These are phyloP conservation scores for Sarcodon aspratus DNA, from an alignment of 768 basidiomycete genomes.

Conservation along the genomic window DNA sequence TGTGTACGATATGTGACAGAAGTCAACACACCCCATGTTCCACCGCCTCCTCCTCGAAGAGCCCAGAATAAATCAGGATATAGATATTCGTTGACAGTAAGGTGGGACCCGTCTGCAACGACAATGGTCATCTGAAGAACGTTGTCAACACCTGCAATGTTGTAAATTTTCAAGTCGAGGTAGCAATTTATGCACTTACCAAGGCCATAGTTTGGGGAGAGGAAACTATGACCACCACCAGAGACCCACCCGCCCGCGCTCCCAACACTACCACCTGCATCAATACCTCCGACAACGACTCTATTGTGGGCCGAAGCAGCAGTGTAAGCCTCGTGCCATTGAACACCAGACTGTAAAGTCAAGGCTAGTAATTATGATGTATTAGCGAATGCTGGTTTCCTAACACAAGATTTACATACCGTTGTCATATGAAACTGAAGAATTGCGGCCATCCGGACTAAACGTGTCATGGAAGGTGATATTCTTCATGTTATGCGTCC, in stretches of 20 bases:
- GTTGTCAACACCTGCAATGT: slow-evolving; percentile 31
- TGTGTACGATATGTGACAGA: slow-evolving; percentile 36
- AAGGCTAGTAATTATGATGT: slow-evolving; percentile 8
- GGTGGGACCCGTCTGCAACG: slow-evolving; percentile 25
- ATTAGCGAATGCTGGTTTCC: slow-evolving; percentile 12
- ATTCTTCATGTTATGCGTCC: slow-evolving; percentile 30
- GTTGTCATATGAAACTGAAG: slow-evolving; percentile 7
- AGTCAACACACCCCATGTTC: slow-evolving; percentile 35
- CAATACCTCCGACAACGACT: slow-evolving; percentile 33
- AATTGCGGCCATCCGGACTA: slow-evolving; percentile 14
- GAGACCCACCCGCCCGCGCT: slow-evolving; percentile 36
- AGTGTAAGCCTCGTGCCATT: slow-evolving; percentile 32
- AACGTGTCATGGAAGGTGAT: slow-evolving; percentile 21
- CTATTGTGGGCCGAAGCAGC: slow-evolving; percentile 25
- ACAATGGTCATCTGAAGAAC: slow-evolving; percentile 33
- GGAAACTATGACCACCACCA: slow-evolving; percentile 34
- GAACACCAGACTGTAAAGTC: slow-evolving; percentile 29
- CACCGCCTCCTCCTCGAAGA: slow-evolving; percentile 32
- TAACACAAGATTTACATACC: slow-evolving; percentile 6
- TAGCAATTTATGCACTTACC: slow-evolving; percentile 13
- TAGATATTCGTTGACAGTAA: slow-evolving; percentile 27
- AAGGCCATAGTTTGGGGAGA: slow-evolving; percentile 30
- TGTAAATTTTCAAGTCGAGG: background rate
- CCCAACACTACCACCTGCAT: slow-evolving; percentile 28
- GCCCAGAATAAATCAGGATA: slow-evolving; percentile 24